A percentile compares a stretch with the other conserved stretches of the same genome.
Conservation (phyloP, 352 stramenopile genomes). For the Pythium utonaiense region DNA sequence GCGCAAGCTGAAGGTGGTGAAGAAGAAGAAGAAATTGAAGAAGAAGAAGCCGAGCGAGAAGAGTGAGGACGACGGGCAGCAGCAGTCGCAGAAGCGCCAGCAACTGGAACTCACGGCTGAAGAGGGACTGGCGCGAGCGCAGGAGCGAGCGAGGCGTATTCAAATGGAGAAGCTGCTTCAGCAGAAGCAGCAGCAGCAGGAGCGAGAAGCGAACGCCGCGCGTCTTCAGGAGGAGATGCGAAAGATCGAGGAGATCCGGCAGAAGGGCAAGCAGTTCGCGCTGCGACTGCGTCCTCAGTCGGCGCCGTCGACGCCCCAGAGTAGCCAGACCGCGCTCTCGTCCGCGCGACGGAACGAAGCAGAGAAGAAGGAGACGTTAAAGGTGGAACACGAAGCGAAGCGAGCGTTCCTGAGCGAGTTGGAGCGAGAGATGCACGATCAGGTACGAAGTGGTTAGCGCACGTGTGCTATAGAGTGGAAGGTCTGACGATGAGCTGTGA, state of each 20-base stretch:
- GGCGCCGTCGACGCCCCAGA: slow-evolving; percentile 13
- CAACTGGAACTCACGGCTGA: background rate
- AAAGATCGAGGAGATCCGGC: slow-evolving; percentile 28
- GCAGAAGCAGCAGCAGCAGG: slow-evolving; percentile 17
- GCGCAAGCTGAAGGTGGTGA: background rate
- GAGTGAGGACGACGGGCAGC: slow-evolving; percentile 1
- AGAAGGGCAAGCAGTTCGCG: slow-evolving; percentile 22
- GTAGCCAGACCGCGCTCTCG: background rate
- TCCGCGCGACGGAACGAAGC: background rate
- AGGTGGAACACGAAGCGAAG: background rate
- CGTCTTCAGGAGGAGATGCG: slow-evolving; percentile 21
- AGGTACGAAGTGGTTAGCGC: no score
- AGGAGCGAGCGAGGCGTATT: slow-evolving; percentile 21
- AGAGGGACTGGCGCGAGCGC: slow-evolving; percentile 13
- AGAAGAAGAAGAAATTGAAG: slow-evolving; percentile 7
- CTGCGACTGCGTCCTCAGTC: slow-evolving; percentile 25
- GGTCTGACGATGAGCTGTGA: no score
- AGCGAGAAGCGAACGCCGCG: slow-evolving; percentile 18
- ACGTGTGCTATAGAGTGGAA: no score
- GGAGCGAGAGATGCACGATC: slow-evolving; percentile 12
- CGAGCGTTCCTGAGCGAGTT: slow-evolving; percentile 7
- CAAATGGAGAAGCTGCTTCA: slow-evolving; percentile 7
- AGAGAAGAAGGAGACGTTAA: background rate
- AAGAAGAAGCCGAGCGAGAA: slow-evolving; percentile 13
- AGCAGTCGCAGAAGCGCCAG: slow-evolving; percentile 6